Base-by-base conservation (phyloP, 306 rosid genomes). In the Arachis stenosperma region DNA sequence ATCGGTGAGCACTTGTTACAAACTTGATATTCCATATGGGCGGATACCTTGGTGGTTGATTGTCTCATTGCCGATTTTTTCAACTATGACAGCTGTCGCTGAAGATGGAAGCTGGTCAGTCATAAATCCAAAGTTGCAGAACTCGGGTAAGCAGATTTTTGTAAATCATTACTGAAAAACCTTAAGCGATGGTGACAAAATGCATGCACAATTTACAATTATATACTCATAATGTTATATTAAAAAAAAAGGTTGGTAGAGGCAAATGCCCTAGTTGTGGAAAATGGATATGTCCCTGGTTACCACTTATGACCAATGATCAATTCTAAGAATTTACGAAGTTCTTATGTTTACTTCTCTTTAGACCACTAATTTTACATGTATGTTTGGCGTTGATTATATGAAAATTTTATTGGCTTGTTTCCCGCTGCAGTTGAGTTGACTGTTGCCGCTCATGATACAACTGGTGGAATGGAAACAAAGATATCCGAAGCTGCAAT, bases 381-480 rank as follows among this genome's bases (percentile, higher is more conserved):
- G 33, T 14, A 8, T 44, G 68, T 63, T 47, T 52, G 30, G 61
- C 50, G 5, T 56, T 75, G 71, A 48, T 22, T 59, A 42, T 59
- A 6, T 51, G 15, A 59, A 67, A 61, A 43, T 51, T 39, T 58
- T 52, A 39, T 5, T 58, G 59, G 44, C 69, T 15, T 66, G 54
- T 74, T 50, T 67, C 44, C 61, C 66, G 64, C 66, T 11, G 46
- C 89, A 83, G 96, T 91, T 73, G 75, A 93, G 79, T 76, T 80
- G 65, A 81, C 83, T 3, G 91, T 78, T 33, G 94, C 96, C 4
- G 94, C 90, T 8, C 97, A 93, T 81, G 97, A 91, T 67, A 93
- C 96, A 48, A 93, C 97, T 6, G 97, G 97, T 6, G 94, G 98
- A 42, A 93, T 93, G 96, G 56, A 70, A 81, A 84, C 98, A 63